Percentiles rank a stretch among this genome's conserved stretches.
phyloP scores from a whole-genome alignment of 2,329 filamentous ascomycete species.

The Bipolaris sorokiniana region DNA sequence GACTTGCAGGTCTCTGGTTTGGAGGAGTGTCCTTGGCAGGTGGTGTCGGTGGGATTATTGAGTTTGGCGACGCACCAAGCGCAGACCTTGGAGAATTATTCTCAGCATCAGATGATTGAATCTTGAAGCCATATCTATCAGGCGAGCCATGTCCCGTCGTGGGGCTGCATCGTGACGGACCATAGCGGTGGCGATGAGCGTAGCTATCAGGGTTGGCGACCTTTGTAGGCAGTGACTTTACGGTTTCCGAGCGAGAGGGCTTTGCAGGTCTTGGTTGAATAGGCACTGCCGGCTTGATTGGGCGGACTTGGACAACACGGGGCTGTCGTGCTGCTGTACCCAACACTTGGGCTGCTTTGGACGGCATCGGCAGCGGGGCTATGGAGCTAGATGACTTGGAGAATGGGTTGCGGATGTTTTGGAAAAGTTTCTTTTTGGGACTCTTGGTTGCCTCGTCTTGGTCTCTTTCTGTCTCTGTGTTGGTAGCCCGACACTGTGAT shows the following conservation, averaged over 20 bases:
- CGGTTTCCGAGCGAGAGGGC: constrained; percentile 31
- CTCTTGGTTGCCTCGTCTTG: constrained; percentile 38
- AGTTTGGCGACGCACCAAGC: constrained; percentile 16
- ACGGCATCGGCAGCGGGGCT: constrained; percentile 26
- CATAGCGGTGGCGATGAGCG: constrained; percentile 9
- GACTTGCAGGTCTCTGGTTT: constrained; percentile 20
- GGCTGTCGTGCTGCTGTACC: constrained; percentile 33
- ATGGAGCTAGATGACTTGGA: constrained; percentile 18
- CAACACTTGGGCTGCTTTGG: constrained; percentile 44
- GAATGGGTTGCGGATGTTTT: constrained; percentile 39
- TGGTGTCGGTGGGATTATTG: constrained; percentile 47
- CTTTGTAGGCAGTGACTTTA: constrained; percentile 34
- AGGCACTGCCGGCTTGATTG: constrained; percentile 22
- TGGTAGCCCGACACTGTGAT: constrained; percentile 24
- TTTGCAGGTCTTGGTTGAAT: constrained; percentile 20
- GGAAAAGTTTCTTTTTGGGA: constrained; percentile 51
- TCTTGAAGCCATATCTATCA: constrained; percentile 9
- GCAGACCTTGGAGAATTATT: constrained; percentile 1
- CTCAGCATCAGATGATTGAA: constrained; percentile 10
- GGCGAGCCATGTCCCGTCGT: constrained; percentile 15
- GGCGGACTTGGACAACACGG: constrained; percentile 18
- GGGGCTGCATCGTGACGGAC: constrained; percentile 6
- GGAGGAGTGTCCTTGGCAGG: constrained; percentile 53
- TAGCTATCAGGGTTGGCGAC: constrained; percentile 21
- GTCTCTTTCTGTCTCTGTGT: constrained; percentile 17